Evolutionary conservation across 2,329 filamentous ascomycete genomes (phyloP).

Genomic region (Hypoxylon sp.): DNA sequence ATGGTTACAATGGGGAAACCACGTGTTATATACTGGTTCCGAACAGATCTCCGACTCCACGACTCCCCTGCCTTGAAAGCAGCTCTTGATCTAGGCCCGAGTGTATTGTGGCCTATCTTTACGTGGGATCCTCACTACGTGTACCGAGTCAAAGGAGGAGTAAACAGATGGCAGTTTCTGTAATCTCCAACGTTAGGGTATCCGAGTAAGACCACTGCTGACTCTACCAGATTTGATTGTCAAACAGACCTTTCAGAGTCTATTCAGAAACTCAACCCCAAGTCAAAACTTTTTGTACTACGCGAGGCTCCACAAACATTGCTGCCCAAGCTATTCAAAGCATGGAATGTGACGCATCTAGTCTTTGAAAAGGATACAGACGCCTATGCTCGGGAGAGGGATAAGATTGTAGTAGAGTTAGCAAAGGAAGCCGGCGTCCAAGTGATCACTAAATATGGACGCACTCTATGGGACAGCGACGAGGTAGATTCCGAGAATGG

Average conservation of each 20-base stretch:
- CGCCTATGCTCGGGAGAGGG: constrained; percentile 76
- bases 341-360: constrained; percentile 81
- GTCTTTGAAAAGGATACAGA: constrained; percentile 87
- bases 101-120: constrained; percentile 80
- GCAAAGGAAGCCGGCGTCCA: constrained; percentile 76
- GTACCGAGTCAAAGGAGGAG: constrained; percentile 77
- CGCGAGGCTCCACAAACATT: constrained; percentile 80
- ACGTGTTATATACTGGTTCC: constrained; percentile 82
- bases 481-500: constrained; percentile 75
- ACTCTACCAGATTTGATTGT: constrained; percentile 72
- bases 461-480: constrained; percentile 82
- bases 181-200: constrained; percentile 52
- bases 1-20: constrained; percentile 56
- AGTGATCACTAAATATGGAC: constrained; percentile 74
- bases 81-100: constrained; percentile 78
- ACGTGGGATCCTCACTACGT: constrained; percentile 88
- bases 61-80: constrained; percentile 82
- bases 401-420: constrained; percentile 70
- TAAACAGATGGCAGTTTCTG: constrained; percentile 83
- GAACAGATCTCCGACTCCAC: constrained; percentile 82
- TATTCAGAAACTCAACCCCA: constrained; percentile 75
- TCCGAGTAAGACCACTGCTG: constrained; percentile 8
- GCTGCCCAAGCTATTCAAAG: constrained; percentile 79
- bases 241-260: constrained; percentile 78
- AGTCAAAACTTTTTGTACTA: constrained; percentile 79